Percentiles rank a stretch among this genome's conserved stretches.
Conservation (phyloP, 257 asterid genomes). For the Penstemon barbatus region DNA sequence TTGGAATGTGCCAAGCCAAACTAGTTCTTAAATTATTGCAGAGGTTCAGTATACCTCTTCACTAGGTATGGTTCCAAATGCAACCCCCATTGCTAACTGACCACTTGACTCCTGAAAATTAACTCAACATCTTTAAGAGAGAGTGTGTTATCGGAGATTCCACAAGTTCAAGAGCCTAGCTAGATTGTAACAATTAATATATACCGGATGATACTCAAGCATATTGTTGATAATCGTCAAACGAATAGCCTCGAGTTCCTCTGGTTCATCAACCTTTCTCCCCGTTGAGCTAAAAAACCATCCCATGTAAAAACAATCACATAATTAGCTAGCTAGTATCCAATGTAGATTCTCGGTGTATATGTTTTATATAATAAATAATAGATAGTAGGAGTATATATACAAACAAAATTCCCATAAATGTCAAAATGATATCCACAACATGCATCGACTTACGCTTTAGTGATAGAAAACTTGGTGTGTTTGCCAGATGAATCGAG, state of each 20-base stretch:
- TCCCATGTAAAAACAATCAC: too few species aligned
- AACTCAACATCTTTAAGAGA: constrained; percentile 9
- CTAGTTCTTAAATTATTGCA: background rate
- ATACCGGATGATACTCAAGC: constrained; percentile 93
- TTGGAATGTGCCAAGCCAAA: too few species aligned
- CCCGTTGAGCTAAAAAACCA: constrained; percentile 67
- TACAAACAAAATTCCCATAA: constrained; percentile 19
- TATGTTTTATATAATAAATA: too few species aligned
- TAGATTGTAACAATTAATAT: constrained; percentile 4
- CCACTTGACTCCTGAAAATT: constrained; percentile 81
- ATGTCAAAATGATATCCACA: constrained; percentile 1
- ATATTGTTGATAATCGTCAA: constrained; percentile 91
- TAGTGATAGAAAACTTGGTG: constrained; percentile 85
- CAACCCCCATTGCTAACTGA: constrained; percentile 88
- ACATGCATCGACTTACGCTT: constrained; percentile 51
- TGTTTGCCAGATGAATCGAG: constrained; percentile 97
- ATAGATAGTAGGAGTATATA: too few species aligned
- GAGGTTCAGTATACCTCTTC: constrained; percentile 44
- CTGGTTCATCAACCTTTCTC: constrained; percentile 88
- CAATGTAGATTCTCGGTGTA: too few species aligned
- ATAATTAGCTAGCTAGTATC: too few species aligned
- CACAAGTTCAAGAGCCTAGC: background rate
- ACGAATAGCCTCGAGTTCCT: constrained; percentile 96
- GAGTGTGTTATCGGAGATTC: constrained; percentile 18
- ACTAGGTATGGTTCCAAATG: constrained; percentile 64